Conservation (phyloP, 805 yeast species). For the Candida easanensis region DNA sequence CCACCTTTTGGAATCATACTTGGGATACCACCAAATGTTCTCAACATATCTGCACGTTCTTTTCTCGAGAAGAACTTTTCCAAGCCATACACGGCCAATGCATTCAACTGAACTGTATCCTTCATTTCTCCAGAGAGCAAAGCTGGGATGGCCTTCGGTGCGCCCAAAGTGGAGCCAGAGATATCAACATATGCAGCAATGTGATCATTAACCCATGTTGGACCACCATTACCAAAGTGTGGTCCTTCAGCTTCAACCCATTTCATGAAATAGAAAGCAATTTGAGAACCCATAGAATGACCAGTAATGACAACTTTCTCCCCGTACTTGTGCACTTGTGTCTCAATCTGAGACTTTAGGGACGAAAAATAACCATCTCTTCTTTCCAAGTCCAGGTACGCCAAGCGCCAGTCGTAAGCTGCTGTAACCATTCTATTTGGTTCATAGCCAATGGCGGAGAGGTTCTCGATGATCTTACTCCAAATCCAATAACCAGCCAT, state of each 20-base stretch:
- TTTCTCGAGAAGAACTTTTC: conserved; percentile 89
- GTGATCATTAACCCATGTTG: conserved; percentile 81
- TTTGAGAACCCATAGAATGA: conserved; percentile 97
- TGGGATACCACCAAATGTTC: conserved; percentile 91
- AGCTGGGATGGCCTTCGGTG: conserved; percentile 92
- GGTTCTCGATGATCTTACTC: conserved; percentile 91
- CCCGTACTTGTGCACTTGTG: conserved; percentile 48
- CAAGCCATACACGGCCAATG: conserved; percentile 88
- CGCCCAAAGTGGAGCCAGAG: conserved; percentile 87
- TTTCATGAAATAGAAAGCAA: conserved; percentile 82
- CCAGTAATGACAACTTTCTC: conserved; percentile 75
- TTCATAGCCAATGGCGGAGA: conserved; percentile 92
- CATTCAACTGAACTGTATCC: conserved; percentile 92
- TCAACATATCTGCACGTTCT: conserved; percentile 82
- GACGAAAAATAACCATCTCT: conserved; percentile 85
- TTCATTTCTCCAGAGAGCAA: conserved; percentile 96
- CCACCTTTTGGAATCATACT: conserved; percentile 98
- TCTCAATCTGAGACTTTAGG: conserved; percentile 71
- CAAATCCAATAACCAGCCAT: conserved; percentile 99
- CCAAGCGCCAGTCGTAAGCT: conserved; percentile 93
- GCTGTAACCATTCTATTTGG: conserved; percentile 90
- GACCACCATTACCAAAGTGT: conserved; percentile 88
- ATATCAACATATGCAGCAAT: conserved; percentile 81
- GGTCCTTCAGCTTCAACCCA: conserved; percentile 94
- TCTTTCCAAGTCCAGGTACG: conserved; percentile 81